Evolutionary conservation across 1,284 basidiomycete species (phyloP), one percentile per base, ranked within the genome.

Genomic region (Rhodofomes roseus): DNA sequence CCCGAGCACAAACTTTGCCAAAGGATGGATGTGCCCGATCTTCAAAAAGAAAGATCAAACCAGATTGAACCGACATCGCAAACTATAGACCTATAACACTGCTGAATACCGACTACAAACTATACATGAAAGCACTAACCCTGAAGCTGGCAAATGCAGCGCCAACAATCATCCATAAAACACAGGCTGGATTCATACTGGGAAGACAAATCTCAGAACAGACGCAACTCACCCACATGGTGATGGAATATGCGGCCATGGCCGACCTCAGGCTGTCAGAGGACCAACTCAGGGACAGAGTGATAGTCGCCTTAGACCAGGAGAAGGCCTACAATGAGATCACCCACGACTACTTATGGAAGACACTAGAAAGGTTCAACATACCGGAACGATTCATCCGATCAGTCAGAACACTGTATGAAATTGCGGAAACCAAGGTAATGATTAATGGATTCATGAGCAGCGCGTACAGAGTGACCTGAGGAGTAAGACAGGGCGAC

Each of bases 51-150:
- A 70, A 22, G 67, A 72, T 11, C 31, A 34, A 11, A 34, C 52
- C 0, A 22, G 67, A 72, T 11, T 29, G 11, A 11, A 34, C 52
- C 0, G 60, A 67, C 1, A 68, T 73, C 0, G 64, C 61, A 0
- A 75, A 74, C 60, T 75, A 76, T 60, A 50, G 70, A 0, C 74
- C 73, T 0, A 74, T 76, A 4, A 72, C 70, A 0, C 63, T 73
- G 0, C 68, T 74, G 0, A 74, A 74, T 60, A 60, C 66, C 0
- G 72, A 74, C 62, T 73, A 74, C 54, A 73, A 73, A 52, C n/a
- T 71, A 2, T 46, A 68, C 37, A 72, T 68, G 0, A 68, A 68
- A 53, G 56, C 58, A 1, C 50, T 70, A 0, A 61, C 71, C 2
- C 39, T 61, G 1, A 53, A 58, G n/a, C 57, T 73, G 0, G 64